Conservation (phyloP, 2,329 filamentous ascomycete genomes). For the Talaromyces sp. region DNA sequence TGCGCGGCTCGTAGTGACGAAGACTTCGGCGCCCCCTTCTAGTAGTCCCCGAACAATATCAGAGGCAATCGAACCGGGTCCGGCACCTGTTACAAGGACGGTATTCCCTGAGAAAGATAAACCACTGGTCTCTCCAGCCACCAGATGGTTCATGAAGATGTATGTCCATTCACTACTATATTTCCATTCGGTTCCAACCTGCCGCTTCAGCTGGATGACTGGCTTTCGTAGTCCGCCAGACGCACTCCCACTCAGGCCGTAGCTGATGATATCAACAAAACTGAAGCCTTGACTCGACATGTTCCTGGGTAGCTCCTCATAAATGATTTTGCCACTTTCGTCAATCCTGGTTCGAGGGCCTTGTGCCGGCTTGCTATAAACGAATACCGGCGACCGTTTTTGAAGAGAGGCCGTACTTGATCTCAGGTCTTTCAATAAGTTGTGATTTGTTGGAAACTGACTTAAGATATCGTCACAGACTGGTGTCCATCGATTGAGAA, state of each 20-base stretch:
- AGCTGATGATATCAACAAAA: background rate
- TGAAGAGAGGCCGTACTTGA: conserved; percentile 76
- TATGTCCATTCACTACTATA: conserved; percentile 98
- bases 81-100: conserved; percentile 95
- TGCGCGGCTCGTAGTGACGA: conserved; percentile 94
- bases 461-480: background rate
- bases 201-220: conserved; percentile 95
- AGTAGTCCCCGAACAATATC: conserved; percentile 94
- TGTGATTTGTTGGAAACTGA: background rate
- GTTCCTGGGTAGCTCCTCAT: conserved; percentile 67
- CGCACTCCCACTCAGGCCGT: background rate
- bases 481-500: conserved; percentile 69
- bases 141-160: conserved; percentile 84
- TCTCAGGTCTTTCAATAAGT: conserved; percentile 86
- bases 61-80: conserved; percentile 93
- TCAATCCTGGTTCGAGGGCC: conserved; percentile 88
- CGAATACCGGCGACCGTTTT: conserved; percentile 89
- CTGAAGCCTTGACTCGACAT: conserved; percentile 69
- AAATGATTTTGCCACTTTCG: conserved; percentile 78
- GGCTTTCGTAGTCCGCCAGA: conserved; percentile 63
- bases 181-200: conserved; percentile 95
- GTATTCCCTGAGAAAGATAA: conserved; percentile 93
- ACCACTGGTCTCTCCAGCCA: conserved; percentile 79
- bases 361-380: conserved; percentile 51
- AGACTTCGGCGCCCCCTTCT: conserved; percentile 90